Evolutionary conservation across 345 rosid species (phyloP).

Genomic region (Ceriops decandra): DNA sequence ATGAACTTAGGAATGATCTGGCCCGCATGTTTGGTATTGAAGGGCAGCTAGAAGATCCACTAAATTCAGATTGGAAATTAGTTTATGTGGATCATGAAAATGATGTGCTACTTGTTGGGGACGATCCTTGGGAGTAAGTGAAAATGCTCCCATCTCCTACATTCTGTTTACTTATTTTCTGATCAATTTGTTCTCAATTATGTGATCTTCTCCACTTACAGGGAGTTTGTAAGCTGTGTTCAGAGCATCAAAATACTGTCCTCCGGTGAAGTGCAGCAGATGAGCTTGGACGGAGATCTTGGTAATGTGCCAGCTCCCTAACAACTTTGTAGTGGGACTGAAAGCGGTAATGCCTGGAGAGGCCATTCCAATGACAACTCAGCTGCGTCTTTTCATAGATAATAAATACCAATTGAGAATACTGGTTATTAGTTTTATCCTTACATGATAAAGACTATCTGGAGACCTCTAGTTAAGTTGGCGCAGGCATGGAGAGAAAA

Average conservation of each 20-base stretch:
- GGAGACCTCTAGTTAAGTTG: too few species aligned
- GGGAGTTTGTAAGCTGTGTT: constrained; percentile 87
- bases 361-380: constrained; percentile 72
- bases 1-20: constrained; percentile 78
- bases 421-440: too few species aligned
- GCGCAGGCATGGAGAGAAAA: too few species aligned
- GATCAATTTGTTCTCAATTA: constrained; percentile 1
- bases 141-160: background rate
- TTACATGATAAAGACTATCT: too few species aligned
- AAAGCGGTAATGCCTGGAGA: constrained; percentile 90
- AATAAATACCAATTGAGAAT: constrained; percentile 3
- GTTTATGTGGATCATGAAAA: constrained; percentile 92
- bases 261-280: constrained; percentile 82
- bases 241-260: constrained; percentile 92
- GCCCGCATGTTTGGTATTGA: constrained; percentile 97
- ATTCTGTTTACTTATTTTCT: background rate
- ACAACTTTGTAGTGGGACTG: constrained; percentile 78
- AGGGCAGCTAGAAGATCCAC: constrained; percentile 91
- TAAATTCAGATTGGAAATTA: constrained; percentile 90
- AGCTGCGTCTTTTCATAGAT: constrained; percentile 77
- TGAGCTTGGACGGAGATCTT: constrained; percentile 90
- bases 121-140: constrained; percentile 99
- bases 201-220: constrained; percentile 30
- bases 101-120: constrained; percentile 89
- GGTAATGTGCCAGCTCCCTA: constrained; percentile 65